A percentile compares a stretch with the other conserved stretches of the same genome.
Evolutionary conservation across 345 rosid species (phyloP).

Genomic region (Ceriops zippeliana): DNA sequence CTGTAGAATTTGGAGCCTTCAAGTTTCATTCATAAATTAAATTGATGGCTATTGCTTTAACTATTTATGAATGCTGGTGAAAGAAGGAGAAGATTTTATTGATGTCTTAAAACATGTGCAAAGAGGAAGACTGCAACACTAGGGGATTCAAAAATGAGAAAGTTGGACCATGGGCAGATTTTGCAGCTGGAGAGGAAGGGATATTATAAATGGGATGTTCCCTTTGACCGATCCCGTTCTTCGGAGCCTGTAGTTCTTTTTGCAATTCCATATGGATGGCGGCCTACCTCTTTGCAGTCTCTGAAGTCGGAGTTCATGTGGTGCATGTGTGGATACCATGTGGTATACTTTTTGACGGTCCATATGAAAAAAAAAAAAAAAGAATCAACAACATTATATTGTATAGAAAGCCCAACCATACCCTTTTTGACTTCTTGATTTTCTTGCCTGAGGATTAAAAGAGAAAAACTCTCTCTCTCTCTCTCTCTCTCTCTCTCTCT

Average conservation of each 20-base stretch:
- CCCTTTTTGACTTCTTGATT: no score
- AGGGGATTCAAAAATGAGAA: slow-evolving; percentile 87
- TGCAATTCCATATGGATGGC: slow-evolving; percentile 79
- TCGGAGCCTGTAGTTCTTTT: slow-evolving; percentile 64
- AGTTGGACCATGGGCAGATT: slow-evolving; percentile 56
- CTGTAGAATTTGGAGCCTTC: not conserved
- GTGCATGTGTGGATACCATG: no score
- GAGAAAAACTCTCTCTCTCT: no score
- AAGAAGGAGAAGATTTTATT: slow-evolving; percentile 73
- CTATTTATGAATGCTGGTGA: slow-evolving; percentile 50
- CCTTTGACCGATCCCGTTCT: slow-evolving; percentile 52
- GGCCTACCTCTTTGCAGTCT: slow-evolving; percentile 20
- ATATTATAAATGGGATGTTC: slow-evolving; percentile 79
- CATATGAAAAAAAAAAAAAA: no score
- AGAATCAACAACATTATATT: no score
- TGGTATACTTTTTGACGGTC: no score
- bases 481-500: no score
- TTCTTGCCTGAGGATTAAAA: no score
- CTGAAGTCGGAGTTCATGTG: no score
- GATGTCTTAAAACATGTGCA: slow-evolving; percentile 64
- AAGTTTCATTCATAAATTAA: not conserved
- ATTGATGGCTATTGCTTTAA: not conserved
- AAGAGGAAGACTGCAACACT: slow-evolving; percentile 61
- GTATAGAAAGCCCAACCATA: no score
- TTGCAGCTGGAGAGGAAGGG: slow-evolving; percentile 92